Base-by-base conservation (phyloP, 768 basidiomycete species). In the Termitomyces sp. region DNA sequence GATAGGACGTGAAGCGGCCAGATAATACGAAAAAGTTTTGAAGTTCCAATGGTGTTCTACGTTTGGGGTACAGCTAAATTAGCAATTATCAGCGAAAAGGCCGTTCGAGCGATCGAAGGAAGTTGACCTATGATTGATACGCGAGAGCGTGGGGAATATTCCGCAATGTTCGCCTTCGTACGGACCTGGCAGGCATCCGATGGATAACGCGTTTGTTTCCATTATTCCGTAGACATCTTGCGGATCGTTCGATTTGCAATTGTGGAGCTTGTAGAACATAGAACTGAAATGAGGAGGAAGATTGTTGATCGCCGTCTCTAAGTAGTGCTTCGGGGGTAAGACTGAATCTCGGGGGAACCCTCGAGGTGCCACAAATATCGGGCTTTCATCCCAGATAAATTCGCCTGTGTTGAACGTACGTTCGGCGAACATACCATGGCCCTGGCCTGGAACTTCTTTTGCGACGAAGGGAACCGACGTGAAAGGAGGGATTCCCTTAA, bases 1-100 rank as follows among this genome's bases (percentile, higher is more conserved):
- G 42, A 65, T 66, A 28, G 55, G 62, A 28, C 52, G 63, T 12
- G 54, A 5, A n/a, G 65, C 65, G 14, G 50, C 38, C 11, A 66
- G 21, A 40, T 48, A 14, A 15, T 19, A 50, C 3, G 54, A 11
- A 12, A 62, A 31, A 2, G 58, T 55, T 4, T 59, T 50, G 6
- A 41, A 21, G 40, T 62, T 40, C 64, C 64, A 66, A 7, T 19
- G 17, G 12, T 54, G 38, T 3, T 45, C 37, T 12, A 56, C 58
- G 26, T 63, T 66, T 14, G 61, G 63, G 12, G 19, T 3, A 23
- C 64, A 66, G 35, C 63, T 66, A 52, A 19, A 15, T 51, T 17
- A 19, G 11, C 28, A 11, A n/a, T 50, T 9, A n/a, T 23, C n/a
- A 54, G 44, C 14, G 33, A 21, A 35, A n/a, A 50, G 21, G 11